phyloP scores from a whole-genome alignment of 805 yeast genomes.

The Candida ficus region DNA sequence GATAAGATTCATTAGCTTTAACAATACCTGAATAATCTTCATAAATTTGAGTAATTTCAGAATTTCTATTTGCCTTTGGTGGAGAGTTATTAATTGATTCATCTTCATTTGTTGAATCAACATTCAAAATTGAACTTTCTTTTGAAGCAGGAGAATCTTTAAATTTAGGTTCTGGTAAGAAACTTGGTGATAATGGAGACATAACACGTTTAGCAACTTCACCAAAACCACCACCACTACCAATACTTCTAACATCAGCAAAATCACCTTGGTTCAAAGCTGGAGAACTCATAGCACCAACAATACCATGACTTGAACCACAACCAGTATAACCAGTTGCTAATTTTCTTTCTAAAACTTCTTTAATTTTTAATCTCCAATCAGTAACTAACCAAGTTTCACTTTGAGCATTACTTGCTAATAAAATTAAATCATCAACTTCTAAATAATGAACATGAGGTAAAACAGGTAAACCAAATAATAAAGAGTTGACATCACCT shows the following conservation, averaged over 20 bases:
- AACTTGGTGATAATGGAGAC: constrained; percentile 33
- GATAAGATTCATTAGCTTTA: constrained; percentile 4
- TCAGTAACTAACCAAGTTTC: constrained; percentile 52
- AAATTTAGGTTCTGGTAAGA: constrained; percentile 30
- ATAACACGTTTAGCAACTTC: constrained; percentile 18
- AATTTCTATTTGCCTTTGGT: constrained; percentile 19
- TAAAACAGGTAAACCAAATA: constrained; percentile 79
- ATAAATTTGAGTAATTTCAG: constrained; percentile 28
- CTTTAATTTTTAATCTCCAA: constrained; percentile 57
- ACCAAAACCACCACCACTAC: constrained; percentile 3
- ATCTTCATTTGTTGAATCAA: constrained; percentile 14
- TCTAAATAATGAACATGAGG: constrained; percentile 73
- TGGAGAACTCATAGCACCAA: constrained; percentile 54
- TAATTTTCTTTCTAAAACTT: constrained; percentile 48
- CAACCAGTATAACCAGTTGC: constrained; percentile 67
- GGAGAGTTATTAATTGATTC: constrained; percentile 12
- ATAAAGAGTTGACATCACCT: constrained; percentile 52
- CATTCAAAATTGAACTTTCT: constrained; percentile 15
- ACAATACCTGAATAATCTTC: constrained; percentile 28
- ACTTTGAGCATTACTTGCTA: constrained; percentile 30
- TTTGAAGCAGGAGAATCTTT: constrained; percentile 22
- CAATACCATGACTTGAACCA: constrained; percentile 61
- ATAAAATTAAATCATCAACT: constrained; percentile 49
- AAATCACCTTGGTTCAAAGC: constrained; percentile 33
- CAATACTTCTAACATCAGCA: constrained; percentile 15